A percentile compares a stretch with the other conserved stretches of the same genome.
phyloP scores from a whole-genome alignment of 148 eudicot genomes.

The Fagopyrum tataricum region DNA sequence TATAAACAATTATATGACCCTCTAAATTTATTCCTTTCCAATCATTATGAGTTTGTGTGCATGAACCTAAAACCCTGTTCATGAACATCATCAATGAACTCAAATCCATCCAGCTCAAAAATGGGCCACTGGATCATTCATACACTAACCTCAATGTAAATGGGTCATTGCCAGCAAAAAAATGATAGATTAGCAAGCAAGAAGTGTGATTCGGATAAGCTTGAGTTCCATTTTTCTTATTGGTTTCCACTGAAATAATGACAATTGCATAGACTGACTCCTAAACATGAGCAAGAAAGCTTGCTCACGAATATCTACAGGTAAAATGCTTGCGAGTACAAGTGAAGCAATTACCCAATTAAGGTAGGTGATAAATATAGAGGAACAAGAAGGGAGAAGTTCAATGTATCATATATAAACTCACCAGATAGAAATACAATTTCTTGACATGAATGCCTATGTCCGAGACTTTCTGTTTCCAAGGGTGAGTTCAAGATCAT shows the following conservation, averaged over 20 bases:
- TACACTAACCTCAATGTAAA: not conserved
- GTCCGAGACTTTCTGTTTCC: slow-evolving; percentile 53
- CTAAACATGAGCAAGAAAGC: not conserved
- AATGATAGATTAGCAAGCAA: not conserved
- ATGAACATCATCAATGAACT: slow-evolving; percentile 7
- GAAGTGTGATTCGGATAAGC: not conserved
- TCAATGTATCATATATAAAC: not conserved
- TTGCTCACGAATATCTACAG: slow-evolving; percentile 2
- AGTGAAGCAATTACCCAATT: not conserved
- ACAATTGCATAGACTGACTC: not conserved
- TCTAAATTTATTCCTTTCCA: slow-evolving; percentile 7
- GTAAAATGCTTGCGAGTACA: not conserved
- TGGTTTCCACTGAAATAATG: not conserved
- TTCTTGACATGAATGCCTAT: slow-evolving; percentile 5
- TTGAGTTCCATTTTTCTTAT: not conserved
- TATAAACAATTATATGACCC: slow-evolving; percentile 9
- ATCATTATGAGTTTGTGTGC: slow-evolving; percentile 12
- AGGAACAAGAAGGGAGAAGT: not conserved
- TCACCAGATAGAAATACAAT: slow-evolving; percentile 3
- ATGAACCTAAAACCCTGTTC: slow-evolving; percentile 4
- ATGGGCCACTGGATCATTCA: not conserved
- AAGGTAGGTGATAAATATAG: not conserved
- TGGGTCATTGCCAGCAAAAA: slow-evolving; percentile 5
- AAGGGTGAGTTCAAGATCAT: slow-evolving; percentile 93
- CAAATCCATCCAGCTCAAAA: slow-evolving; percentile 10